Evolutionary conservation across 768 basidiomycete species (phyloP), one percentile per base, ranked within the genome.

Genomic region (Terana coerulea): DNA sequence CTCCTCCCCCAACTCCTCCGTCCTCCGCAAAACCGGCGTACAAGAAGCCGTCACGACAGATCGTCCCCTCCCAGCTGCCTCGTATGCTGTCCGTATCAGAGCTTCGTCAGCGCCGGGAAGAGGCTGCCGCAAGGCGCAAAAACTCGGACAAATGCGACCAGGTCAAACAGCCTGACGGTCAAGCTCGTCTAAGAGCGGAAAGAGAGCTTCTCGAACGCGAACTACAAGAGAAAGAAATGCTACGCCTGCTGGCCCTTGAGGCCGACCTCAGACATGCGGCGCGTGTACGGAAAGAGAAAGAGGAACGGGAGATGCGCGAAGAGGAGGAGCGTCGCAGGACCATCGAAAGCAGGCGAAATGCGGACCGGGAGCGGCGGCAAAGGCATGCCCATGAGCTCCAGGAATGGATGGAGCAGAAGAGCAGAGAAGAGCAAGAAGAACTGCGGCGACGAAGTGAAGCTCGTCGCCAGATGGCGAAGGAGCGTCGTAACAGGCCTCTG

Each of bases 161-260:
- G n/a, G n/a, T n/a, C n/a, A n/a, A n/a, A n/a, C n/a, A n/a, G n/a
- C n/a, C n/a, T n/a, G n/a, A n/a, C n/a, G n/a, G n/a, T n/a, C n/a
- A 67, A 46, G 61, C 56, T 3, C 49, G 59, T 36, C 59, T 62
- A 21, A 61, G 64, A 49, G 62, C 54, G 3, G 57, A 65, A 56
- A 65, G 63, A 53, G 58, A 59, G 42, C 56, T 42, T 44, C 30
- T 51, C 15, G 40, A 53, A 34, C 49, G 40, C 4, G 54, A 60
- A 51, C 55, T 50, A 10, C 54, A 44, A 21, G 58, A 55, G 39
- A 63, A 64, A 22, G 67, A 68, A 45, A 57, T 59, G 21, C 53
- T 46, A 47, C 59, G 64, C 8, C 60, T 57, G 53, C 59, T 57
- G 0, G 47, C 49, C 21, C 56, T 68, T 10, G 66, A 67, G 49